Evolutionary conservation across 352 stramenopile genomes (phyloP).

Genomic region (Pythium sukuiense): DNA sequence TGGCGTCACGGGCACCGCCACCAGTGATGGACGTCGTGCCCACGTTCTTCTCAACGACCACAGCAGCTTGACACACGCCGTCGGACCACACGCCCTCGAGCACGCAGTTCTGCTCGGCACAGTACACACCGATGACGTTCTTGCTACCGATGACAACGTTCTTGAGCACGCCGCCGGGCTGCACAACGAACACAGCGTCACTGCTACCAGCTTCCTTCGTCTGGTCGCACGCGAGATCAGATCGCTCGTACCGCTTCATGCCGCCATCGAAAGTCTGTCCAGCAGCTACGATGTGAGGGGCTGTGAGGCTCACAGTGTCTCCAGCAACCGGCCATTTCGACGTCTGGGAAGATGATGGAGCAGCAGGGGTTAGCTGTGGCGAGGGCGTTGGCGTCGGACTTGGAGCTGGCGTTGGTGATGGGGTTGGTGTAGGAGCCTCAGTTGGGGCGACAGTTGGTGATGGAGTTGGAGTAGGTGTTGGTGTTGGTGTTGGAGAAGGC

Average conservation of each 20-base stretch:
- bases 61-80: conserved; percentile 47
- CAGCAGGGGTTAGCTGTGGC: conserved; percentile 15
- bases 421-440: not conserved
- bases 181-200: conserved; percentile 64
- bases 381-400: conserved; percentile 19
- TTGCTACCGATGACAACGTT: conserved; percentile 64
- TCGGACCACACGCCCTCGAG: conserved; percentile 64
- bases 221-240: conserved; percentile 44
- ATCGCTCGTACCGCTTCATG: conserved; percentile 63
- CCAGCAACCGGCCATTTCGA: conserved; percentile 49
- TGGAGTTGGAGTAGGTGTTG: conserved; percentile 18
- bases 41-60: conserved; percentile 52
- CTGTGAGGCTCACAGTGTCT: conserved; percentile 37
- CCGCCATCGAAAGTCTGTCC: conserved; percentile 52
- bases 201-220: conserved; percentile 31
- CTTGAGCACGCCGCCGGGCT: conserved; percentile 53
- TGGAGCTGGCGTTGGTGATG: conserved; percentile 14
- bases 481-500: conserved; percentile 7
- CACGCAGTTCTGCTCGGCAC: conserved; percentile 58
- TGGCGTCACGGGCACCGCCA: conserved; percentile 48
- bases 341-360: conserved; percentile 7
- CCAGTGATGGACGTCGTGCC: conserved; percentile 59
- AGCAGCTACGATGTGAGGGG: conserved; percentile 30
- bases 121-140: conserved; percentile 47
- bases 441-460: conserved; percentile 17